These are phyloP conservation scores for Aspergillus sp. DNA, from an alignment of 2,329 filamentous ascomycete genomes.

Conservation along the genomic window DNA sequence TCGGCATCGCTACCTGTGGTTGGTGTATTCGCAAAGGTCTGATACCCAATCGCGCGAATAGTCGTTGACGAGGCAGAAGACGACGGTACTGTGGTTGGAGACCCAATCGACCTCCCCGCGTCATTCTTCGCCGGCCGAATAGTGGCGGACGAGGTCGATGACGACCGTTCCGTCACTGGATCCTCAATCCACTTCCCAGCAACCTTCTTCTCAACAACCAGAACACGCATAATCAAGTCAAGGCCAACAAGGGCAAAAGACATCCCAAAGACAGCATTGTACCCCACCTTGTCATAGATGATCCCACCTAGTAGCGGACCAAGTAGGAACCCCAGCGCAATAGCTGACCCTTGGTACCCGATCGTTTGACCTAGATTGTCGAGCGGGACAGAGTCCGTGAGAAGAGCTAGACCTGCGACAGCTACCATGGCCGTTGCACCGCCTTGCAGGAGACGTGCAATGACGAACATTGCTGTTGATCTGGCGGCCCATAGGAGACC, in stretches of 20 bases:
- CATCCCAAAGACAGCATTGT: constrained; percentile 62
- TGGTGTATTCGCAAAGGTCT: constrained; percentile 20
- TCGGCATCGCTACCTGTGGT: not conserved
- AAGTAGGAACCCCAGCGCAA: constrained; percentile 60
- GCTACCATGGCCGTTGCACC: constrained; percentile 63
- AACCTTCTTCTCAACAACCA: constrained; percentile 67
- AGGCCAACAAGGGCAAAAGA: constrained; percentile 58
- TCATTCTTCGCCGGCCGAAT: constrained; percentile 63
- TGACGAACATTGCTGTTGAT: constrained; percentile 53
- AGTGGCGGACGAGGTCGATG: constrained; percentile 22
- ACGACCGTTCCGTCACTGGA: constrained; percentile 37
- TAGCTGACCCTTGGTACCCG: constrained; percentile 61
- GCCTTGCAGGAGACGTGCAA: constrained; percentile 63
- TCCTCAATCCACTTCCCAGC: constrained; percentile 42
- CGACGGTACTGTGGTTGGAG: constrained; percentile 33
- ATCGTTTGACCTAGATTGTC: constrained; percentile 65
- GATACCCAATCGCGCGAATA: constrained; percentile 45
- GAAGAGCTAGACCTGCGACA: constrained; percentile 63
- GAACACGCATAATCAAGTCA: constrained; percentile 63
- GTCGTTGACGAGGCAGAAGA: constrained; percentile 30
- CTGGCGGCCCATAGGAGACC: constrained; percentile 58
- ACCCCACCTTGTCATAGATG: constrained; percentile 63
- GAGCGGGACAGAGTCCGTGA: constrained; percentile 62
- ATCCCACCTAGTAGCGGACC: constrained; percentile 65
- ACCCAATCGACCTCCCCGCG: constrained; percentile 41